Evolutionary conservation across 2,329 filamentous ascomycete genomes (phyloP).

Genomic region (Chrysoporthe puriensis): DNA sequence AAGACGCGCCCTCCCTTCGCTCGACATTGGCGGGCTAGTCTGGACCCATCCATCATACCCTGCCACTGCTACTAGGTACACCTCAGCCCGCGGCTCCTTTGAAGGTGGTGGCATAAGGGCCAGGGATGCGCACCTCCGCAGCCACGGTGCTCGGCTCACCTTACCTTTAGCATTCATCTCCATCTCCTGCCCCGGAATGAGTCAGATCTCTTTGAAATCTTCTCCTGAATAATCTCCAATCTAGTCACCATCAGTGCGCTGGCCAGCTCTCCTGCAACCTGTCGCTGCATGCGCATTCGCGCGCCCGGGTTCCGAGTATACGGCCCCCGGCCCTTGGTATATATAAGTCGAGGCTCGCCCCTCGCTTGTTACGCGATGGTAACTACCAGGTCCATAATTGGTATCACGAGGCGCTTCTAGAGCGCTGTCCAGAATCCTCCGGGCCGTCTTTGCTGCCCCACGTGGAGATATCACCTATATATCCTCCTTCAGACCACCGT

Average conservation of each 20-base stretch:
- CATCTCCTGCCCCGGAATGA: conserved; percentile 25
- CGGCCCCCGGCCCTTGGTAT: not conserved
- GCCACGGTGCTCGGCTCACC: conserved; percentile 18
- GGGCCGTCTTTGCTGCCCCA: not conserved
- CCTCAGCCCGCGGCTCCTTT: not conserved
- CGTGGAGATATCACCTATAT: not conserved
- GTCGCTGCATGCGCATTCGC: conserved; percentile 21
- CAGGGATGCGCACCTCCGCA: conserved; percentile 12
- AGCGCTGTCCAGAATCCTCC: not conserved
- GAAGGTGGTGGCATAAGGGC: conserved; percentile 9
- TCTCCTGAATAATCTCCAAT: conserved; percentile 20
- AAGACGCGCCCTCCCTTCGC: not conserved
- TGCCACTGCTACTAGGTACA: not conserved
- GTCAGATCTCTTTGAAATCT: conserved; percentile 20
- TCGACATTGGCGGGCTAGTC: conserved; percentile 3
- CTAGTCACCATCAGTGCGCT: not conserved
- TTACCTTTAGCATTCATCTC: conserved; percentile 22
- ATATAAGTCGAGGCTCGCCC: conserved; percentile 18
- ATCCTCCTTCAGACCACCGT: not conserved
- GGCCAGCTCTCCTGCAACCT: not conserved
- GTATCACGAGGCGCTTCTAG: conserved; percentile 8
- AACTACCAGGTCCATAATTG: not conserved
- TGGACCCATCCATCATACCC: not conserved
- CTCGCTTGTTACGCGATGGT: conserved; percentile 1
- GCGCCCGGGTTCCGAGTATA: conserved; percentile 6